A percentile compares a stretch with the other conserved stretches of the same genome.
Evolutionary conservation across 768 basidiomycete species (phyloP).

Genomic region (Favolaschia claudopus): DNA sequence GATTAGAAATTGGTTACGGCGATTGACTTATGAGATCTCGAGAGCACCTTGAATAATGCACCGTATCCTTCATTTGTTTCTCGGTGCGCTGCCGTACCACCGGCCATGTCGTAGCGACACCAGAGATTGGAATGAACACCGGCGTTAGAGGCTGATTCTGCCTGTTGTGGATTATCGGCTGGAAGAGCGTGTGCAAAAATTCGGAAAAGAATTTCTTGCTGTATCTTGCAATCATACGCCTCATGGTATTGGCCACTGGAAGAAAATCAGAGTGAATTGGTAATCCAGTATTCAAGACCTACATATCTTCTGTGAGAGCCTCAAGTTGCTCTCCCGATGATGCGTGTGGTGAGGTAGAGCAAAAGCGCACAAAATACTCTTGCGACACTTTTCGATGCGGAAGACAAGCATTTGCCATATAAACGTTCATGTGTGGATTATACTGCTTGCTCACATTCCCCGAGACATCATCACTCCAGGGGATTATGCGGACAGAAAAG

Average conservation of each 20-base stretch:
- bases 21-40: no score
- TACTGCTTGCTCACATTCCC: slow-evolving; percentile 38
- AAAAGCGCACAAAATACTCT: slow-evolving; percentile 42
- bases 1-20: no score
- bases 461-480: slow-evolving; percentile 16
- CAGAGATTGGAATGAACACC: slow-evolving; percentile 32
- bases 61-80: slow-evolving; percentile 25
- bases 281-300: not conserved
- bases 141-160: slow-evolving; percentile 34
- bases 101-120: slow-evolving; percentile 34
- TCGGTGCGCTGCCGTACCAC: slow-evolving; percentile 28
- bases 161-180: slow-evolving; percentile 44
- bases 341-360: slow-evolving; percentile 41
- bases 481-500: not conserved
- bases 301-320: slow-evolving; percentile 31
- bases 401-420: slow-evolving; percentile 36
- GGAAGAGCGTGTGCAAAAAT: slow-evolving; percentile 34
- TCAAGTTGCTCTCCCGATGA: slow-evolving; percentile 38
- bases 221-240: slow-evolving; percentile 35
- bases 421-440: slow-evolving; percentile 44
- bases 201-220: slow-evolving; percentile 34
- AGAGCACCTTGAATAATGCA: slow-evolving; percentile 2
- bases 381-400: slow-evolving; percentile 36
- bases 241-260: slow-evolving; percentile 11
- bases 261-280: not conserved